A percentile compares a stretch with the other conserved stretches of the same genome.
These are phyloP conservation scores for Phylloporus gajari DNA, from an alignment of 1,284 basidiomycete genomes.

Conservation along the genomic window DNA sequence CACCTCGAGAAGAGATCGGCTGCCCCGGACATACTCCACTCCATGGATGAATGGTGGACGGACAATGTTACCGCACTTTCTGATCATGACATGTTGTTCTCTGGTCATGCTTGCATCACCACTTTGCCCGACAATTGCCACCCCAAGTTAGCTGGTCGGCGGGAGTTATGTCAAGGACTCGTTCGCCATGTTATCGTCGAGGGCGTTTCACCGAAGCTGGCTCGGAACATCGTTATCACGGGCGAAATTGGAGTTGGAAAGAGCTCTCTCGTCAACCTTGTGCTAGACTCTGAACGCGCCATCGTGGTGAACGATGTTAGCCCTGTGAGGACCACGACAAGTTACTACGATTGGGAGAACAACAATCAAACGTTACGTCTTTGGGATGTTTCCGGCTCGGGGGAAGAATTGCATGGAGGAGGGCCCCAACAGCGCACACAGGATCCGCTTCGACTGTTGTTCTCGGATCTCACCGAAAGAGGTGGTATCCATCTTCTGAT, in stretches of 20 bases:
- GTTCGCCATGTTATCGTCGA: conserved; percentile 35
- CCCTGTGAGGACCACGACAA: conserved; percentile 29
- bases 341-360: conserved; percentile 30
- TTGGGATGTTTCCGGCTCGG: conserved; percentile 39
- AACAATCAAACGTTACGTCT: conserved; percentile 27
- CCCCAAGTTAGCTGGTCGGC: conserved; percentile 38
- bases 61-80: conserved; percentile 32
- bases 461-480: conserved; percentile 34
- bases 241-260: conserved; percentile 45
- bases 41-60: conserved; percentile 49
- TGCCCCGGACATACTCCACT: conserved; percentile 27
- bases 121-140: conserved; percentile 41
- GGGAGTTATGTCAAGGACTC: conserved; percentile 26
- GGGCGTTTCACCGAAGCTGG: conserved; percentile 35
- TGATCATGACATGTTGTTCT: conserved; percentile 36
- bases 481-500: conserved; percentile 27
- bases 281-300: conserved; percentile 34
- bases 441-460: conserved; percentile 33
- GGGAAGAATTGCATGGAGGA: conserved; percentile 28
- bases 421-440: conserved; percentile 27
- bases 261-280: conserved; percentile 42
- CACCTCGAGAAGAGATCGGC: conserved; percentile 46
- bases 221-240: conserved; percentile 38
- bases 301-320: conserved; percentile 31
- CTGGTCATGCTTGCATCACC: conserved; percentile 45